Percentiles rank a stretch among this genome's conserved stretches.
Evolutionary conservation across 1,284 basidiomycete genomes (phyloP).

Genomic region (Naganishia liquefaciens): DNA sequence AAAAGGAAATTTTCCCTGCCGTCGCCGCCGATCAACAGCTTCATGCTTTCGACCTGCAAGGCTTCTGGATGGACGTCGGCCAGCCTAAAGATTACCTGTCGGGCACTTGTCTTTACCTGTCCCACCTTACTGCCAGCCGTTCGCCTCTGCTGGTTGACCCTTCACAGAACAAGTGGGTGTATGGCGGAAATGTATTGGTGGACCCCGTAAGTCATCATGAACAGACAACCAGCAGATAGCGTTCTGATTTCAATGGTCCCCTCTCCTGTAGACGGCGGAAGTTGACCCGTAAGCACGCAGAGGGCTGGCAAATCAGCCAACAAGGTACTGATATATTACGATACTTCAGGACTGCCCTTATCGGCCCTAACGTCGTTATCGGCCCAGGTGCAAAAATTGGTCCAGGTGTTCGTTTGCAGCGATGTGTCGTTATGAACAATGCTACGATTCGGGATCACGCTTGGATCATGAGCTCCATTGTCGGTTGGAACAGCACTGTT

Average conservation of each 20-base stretch:
- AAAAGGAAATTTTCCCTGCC: constrained; percentile 59
- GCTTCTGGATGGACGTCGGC: constrained; percentile 62
- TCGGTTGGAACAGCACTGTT: constrained; percentile 60
- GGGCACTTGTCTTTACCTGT: constrained; percentile 59
- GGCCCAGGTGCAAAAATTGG: constrained; percentile 58
- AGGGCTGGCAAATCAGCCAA: not conserved
- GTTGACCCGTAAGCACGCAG: constrained; percentile 51
- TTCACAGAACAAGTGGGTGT: constrained; percentile 56
- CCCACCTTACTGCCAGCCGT: constrained; percentile 55
- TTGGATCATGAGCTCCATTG: constrained; percentile 58
- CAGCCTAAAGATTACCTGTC: constrained; percentile 59
- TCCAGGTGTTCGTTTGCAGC: constrained; percentile 58
- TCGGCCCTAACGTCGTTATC: constrained; percentile 60
- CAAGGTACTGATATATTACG: not conserved
- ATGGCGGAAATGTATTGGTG: constrained; percentile 57
- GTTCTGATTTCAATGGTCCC: constrained; percentile 16
- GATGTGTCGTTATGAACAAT: constrained; percentile 58
- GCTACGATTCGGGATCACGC: constrained; percentile 58
- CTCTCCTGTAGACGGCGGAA: constrained; percentile 51
- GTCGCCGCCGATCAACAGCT: constrained; percentile 58
- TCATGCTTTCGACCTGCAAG: constrained; percentile 58
- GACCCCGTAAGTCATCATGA: constrained; percentile 51
- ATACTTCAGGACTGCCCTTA: constrained; percentile 47
- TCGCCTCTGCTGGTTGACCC: constrained; percentile 56
- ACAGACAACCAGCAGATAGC: constrained; percentile 34